Evolutionary conservation across 2,329 filamentous ascomycete species (phyloP).

Genomic region (Plenodomus biglobosus): DNA sequence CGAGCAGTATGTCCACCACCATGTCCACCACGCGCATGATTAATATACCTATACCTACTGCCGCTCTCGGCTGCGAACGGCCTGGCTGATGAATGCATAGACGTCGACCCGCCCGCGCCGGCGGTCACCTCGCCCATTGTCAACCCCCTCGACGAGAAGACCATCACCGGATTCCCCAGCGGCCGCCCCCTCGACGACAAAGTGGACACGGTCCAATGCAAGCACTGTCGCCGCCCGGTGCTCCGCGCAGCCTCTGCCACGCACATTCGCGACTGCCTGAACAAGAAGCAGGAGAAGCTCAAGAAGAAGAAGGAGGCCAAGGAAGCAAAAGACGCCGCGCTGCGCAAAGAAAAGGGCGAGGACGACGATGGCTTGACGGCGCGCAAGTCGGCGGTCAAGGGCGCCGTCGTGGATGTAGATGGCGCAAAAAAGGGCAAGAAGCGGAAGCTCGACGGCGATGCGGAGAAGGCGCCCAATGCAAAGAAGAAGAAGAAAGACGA

Average conservation of each 20-base stretch:
- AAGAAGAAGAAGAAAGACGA: conserved; percentile 96
- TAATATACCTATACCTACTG: too few relatives aligned
- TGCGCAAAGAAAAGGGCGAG: conserved; percentile 51
- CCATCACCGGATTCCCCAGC: conserved; percentile 76
- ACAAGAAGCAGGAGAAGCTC: conserved; percentile 71
- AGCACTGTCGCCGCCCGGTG: conserved; percentile 90
- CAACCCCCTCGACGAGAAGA: conserved; percentile 70
- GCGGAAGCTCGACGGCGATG: conserved; percentile 56
- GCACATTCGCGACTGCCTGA: conserved; percentile 82
- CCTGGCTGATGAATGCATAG: conserved; percentile 13
- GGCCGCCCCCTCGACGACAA: conserved; percentile 79
- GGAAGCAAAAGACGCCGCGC: conserved; percentile 54
- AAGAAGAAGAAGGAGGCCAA: conserved; percentile 66
- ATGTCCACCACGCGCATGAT: too few relatives aligned
- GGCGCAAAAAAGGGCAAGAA: conserved; percentile 51
- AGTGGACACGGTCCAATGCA: conserved; percentile 78
- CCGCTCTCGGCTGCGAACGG: too few relatives aligned
- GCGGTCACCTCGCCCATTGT: conserved; percentile 44
- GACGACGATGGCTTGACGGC: conserved; percentile 47
- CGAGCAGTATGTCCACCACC: conserved; percentile 61
- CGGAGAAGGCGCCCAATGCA: conserved; percentile 76
- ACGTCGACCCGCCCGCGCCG: conserved; percentile 25
- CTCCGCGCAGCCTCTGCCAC: conserved; percentile 72
- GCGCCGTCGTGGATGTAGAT: conserved; percentile 40
- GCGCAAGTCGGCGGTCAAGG: conserved; percentile 47